Percentiles rank a stretch among this genome's conserved stretches.
Conservation (phyloP, 768 basidiomycete species). For the Auricularia sp. region DNA sequence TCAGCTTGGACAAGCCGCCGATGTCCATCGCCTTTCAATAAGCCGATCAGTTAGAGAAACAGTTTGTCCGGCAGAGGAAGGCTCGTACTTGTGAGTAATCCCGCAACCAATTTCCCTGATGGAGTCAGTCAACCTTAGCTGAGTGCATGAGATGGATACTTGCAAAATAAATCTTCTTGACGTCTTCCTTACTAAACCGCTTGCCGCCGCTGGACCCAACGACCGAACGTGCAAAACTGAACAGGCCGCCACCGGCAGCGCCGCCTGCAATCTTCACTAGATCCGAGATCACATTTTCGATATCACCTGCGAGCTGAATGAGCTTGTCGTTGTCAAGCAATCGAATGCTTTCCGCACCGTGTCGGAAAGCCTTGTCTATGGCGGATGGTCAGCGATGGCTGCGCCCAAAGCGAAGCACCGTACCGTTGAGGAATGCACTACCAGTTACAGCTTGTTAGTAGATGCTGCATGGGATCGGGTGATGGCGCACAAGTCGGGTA, state of each 20-base stretch:
- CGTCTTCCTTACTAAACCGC: slow-evolving; percentile 54
- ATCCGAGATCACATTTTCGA: slow-evolving; percentile 53
- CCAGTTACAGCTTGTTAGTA: neutral
- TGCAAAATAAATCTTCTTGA: slow-evolving; percentile 60
- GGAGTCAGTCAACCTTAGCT: neutral
- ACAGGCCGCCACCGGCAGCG: slow-evolving; percentile 32
- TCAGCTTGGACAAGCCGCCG: slow-evolving; percentile 54
- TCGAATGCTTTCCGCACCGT: neutral
- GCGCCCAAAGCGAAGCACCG: too few species aligned
- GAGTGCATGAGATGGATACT: slow-evolving; percentile 10
- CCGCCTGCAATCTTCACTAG: slow-evolving; percentile 46
- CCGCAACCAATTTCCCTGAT: slow-evolving; percentile 56
- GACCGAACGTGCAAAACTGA: slow-evolving; percentile 41
- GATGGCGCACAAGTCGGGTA: slow-evolving; percentile 41
- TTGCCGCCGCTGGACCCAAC: slow-evolving; percentile 37
- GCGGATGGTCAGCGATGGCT: neutral
- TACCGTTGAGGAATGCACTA: slow-evolving; percentile 48
- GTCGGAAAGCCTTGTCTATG: neutral
- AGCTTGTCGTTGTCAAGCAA: neutral
- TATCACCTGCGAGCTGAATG: slow-evolving; percentile 39
- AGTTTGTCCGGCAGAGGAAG: too few species aligned
- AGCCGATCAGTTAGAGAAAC: neutral
- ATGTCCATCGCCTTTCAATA: slow-evolving; percentile 53
- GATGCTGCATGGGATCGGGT: neutral
- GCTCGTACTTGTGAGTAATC: slow-evolving; percentile 50